phyloP scores from a whole-genome alignment of 768 basidiomycete genomes.

The Kwoniella europaea region DNA sequence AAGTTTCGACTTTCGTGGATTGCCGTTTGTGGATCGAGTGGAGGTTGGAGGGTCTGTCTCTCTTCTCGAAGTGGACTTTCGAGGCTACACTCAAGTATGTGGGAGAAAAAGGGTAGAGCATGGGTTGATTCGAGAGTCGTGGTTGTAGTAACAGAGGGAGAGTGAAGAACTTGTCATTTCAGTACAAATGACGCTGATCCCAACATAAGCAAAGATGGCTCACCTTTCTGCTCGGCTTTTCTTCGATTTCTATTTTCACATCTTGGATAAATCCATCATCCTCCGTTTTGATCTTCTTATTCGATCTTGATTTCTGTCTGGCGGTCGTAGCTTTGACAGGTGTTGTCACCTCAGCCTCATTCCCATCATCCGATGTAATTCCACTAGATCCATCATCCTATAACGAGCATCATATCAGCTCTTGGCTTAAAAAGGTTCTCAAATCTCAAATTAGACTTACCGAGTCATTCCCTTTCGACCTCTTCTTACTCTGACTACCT shows the following conservation, averaged over 20 bases:
- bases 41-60: background rate
- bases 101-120: background rate
- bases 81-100: background rate
- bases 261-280: background rate
- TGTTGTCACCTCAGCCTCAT: background rate
- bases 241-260: constrained; percentile 9
- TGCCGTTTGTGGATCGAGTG: background rate
- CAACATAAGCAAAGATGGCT: background rate
- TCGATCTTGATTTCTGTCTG: constrained; percentile 31
- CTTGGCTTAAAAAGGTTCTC: background rate
- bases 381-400: constrained; percentile 9
- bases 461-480: constrained; percentile 15
- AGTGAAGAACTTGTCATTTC: background rate
- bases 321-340: constrained; percentile 31
- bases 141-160: background rate
- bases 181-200: background rate
- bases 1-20: background rate
- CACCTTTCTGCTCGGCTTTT: constrained; percentile 17
- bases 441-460: background rate
- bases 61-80: background rate
- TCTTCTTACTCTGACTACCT: constrained; percentile 36
- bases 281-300: constrained; percentile 1
- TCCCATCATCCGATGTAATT: background rate
- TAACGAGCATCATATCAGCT: background rate
- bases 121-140: background rate